Evolutionary conservation across 148 eudicot genomes (phyloP), one percentile per base, ranked within the genome.

Genomic region (Arctostaphylos glauca): DNA sequence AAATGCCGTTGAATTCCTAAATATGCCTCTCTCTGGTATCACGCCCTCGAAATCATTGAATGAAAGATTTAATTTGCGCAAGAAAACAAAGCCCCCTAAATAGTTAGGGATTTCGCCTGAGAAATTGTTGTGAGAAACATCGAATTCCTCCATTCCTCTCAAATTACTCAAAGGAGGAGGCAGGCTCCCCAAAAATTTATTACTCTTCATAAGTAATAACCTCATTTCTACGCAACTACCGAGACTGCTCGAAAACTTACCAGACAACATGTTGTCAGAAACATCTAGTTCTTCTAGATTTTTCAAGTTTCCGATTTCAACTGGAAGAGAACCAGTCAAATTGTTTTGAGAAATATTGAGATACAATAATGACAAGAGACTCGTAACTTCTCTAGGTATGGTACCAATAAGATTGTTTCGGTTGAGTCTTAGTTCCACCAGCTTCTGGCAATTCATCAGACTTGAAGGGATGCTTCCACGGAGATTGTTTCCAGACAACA

Each of bases 51-150:
- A n/a, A n/a, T n/a, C n/a, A n/a, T n/a, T n/a, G n/a, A n/a, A n/a
- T n/a, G n/a, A n/a, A n/a, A 12, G 64, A 18, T 79, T 62, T 49
- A 79, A 18, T 21, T 44, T 59, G 49, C 47, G 8, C 38, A 79
- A 79, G 44, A 18, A 62, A 16, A 0, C n/a, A 43, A 79, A 38
- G 43, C 41, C 46, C 25, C 2, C 81, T 9, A 79, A 68, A 14
- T 16, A 23, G 12, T 4, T 3, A 49, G 81, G 81, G 12, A 79
- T 79, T 9, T 62, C 5, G 2, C 81, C 81, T 41, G 81, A 43
- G 5, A 79, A 46, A 16, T 79, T 79, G 64, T 79, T 79, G 8
- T 14, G 55, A 6, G 81, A 79, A n/a, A 79, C 56, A 25, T 79
- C 81, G 21, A 16, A 62, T 3, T 44, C 21, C n/a, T 6, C 4